Evolutionary conservation across 257 asterid species (phyloP), one percentile per base, ranked within the genome.

Genomic region (Nicotiana noctiflora): DNA sequence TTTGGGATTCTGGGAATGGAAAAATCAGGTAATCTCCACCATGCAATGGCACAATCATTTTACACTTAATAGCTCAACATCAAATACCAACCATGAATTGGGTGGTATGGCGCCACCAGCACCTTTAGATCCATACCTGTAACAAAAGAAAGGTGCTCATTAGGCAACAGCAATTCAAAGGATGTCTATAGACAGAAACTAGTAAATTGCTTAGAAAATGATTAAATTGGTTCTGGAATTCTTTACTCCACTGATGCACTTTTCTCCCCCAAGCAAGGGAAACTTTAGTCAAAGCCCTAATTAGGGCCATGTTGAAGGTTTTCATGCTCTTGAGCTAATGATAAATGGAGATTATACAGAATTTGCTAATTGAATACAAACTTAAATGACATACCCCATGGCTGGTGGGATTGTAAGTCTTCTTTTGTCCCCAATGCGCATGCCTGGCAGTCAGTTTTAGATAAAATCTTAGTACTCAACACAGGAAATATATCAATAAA

Each of bases 371-470:
- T 7, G 23, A 74, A 40, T 15, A 37, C 5, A 68, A 74, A 15
- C 62, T 49, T 80, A 79, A 79, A 62, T 34, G 13, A 40, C 90
- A 77, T 94, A 94, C 99, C 98, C 99, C 99, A 96, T 96, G 56
- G 91, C 90, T 31, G 99, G 99, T 81, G 99, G 98, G 85, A 96
- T 91, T 29, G 97, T 94, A 52, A 96, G 89, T 81, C 98, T 90
- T 84, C 98, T 87, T 87, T 91, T 96, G 89, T 96, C 98, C 61
- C 99, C 99, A 17, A 90, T 60, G 10, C 98, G 98, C 99, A 96
- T 96, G 77, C 99, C 98, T 96, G 92, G 75, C 51, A 77, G 76
- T 77, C 72, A 66, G 85, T 82, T 8, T 75, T 72, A 81, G 55
- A 65, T 7, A 51, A 49, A 40, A 56, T 25, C 68, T 60, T 79